Evolutionary conservation across 2,329 filamentous ascomycete genomes (phyloP), one percentile per base, ranked within the genome.

Genomic region (Cercospora brassicicola): DNA sequence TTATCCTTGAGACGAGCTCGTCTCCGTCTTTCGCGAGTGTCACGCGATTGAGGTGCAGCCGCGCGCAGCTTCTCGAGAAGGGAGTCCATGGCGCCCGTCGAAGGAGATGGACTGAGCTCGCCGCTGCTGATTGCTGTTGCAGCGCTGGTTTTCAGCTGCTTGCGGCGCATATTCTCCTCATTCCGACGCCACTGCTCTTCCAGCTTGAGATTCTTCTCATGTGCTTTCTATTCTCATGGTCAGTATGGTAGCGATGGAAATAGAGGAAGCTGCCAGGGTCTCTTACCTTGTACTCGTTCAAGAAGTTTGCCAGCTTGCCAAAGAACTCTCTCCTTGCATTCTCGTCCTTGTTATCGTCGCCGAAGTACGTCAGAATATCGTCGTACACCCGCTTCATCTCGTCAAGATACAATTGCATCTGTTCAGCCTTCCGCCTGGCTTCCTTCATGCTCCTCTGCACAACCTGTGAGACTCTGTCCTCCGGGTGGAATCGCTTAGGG

Each of bases 361-460:
- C 95, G 78, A 97, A 98, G 81, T 97, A 97, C 5, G 90, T 87
- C 90, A 98, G 93, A 74, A 98, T 97, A 78, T 97, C 93, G 76
- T 97, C 91, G 82, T 94, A 98, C 0, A 91, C 91, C 77, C 91
- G 89, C 73, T 88, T 85, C 92, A 97, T 97, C 78, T 97, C 93
- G 73, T 97, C 94, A 57, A 98, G 83, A 79, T 96, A 97, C 23
- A 98, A 84, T 77, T 92, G 88, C 89, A 98, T 91, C 82, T 98
- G 95, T 80, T 97, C 94, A 2, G 95, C 93, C 84, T 98, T 99
- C 75, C 94, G 88, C 70, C 95, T 85, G 20, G 95, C 95, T 73
- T 99, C 95, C 83, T 97, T 98, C 94, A 99, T 98, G 72, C 87
- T 90, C 62, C 94, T 87, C 81, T 97, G 93, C 65, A 97, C 94